phyloP scores from a whole-genome alignment of 768 basidiomycete species.

The Jaapia argillacea region DNA sequence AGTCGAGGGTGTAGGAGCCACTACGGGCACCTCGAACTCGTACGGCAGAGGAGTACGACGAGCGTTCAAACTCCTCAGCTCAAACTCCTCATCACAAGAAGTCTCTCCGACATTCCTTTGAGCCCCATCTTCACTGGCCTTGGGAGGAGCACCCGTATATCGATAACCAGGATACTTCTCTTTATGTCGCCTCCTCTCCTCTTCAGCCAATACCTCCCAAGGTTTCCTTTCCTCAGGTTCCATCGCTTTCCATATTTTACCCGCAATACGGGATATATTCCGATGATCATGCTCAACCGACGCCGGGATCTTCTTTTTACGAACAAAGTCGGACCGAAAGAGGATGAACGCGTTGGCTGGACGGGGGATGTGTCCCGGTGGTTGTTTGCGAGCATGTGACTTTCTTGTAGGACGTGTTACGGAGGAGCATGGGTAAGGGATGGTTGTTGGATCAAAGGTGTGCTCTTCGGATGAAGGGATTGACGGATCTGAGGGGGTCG shows the following conservation, averaged over 20 bases:
- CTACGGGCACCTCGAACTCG: too few species aligned
- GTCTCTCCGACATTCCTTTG: too few species aligned
- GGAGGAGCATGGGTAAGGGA: too few species aligned
- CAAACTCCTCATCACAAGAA: too few species aligned
- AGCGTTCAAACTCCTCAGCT: too few species aligned
- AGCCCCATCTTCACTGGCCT: too few species aligned
- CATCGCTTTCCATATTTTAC: slow-evolving; percentile 28
- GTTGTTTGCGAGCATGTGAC: neutral
- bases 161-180: slow-evolving; percentile 5
- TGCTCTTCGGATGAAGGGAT: too few species aligned
- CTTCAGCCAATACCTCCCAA: slow-evolving; percentile 3
- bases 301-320: slow-evolving; percentile 21
- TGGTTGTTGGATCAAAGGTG: too few species aligned
- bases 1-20: too few species aligned
- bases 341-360: slow-evolving; percentile 38
- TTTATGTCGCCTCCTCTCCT: slow-evolving; percentile 5
- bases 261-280: slow-evolving; percentile 29
- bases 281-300: slow-evolving; percentile 30
- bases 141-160: slow-evolving; percentile 3
- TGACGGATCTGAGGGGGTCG: too few species aligned
- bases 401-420: too few species aligned
- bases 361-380: slow-evolving; percentile 23
- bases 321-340: slow-evolving; percentile 23
- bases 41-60: too few species aligned
- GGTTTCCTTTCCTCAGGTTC: slow-evolving; percentile 1